Conservation (phyloP, 805 yeast species). For the Cyberlindnera maclurae region DNA sequence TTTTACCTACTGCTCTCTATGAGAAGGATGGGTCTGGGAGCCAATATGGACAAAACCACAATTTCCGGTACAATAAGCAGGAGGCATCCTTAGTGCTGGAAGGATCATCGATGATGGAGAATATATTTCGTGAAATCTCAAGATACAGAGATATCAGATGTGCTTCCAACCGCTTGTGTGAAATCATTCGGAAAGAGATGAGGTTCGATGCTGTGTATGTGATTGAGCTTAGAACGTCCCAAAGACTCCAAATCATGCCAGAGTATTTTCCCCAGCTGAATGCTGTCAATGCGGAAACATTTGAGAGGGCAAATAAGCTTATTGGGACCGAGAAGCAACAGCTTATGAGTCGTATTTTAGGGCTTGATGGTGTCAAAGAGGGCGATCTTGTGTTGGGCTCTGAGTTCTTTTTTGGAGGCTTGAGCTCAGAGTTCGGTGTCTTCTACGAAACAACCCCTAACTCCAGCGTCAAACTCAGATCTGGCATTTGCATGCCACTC, state of each 20-base stretch:
- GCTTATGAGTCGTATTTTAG: conserved; percentile 39
- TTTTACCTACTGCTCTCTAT: conserved; percentile 34
- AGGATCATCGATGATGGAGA: conserved; percentile 25
- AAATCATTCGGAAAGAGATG: conserved; percentile 28
- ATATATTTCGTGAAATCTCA: conserved; percentile 31
- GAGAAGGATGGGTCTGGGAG: conserved; percentile 62
- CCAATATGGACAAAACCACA: conserved; percentile 45
- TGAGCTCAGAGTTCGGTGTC: conserved; percentile 47
- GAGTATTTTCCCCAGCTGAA: conserved; percentile 39
- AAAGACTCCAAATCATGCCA: conserved; percentile 33
- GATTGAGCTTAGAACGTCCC: conserved; percentile 44
- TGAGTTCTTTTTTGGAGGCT: conserved; percentile 35
- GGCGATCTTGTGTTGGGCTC: conserved; percentile 26
- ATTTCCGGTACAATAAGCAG: conserved; percentile 34
- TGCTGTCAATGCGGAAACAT: conserved; percentile 38
- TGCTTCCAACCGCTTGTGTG: conserved; percentile 37
- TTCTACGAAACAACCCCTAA: conserved; percentile 28
- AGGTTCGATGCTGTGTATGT: conserved; percentile 40
- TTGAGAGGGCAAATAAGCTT: conserved; percentile 32
- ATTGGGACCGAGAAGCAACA: conserved; percentile 32
- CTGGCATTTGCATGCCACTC: conserved; percentile 51
- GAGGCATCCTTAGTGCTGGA: conserved; percentile 15
- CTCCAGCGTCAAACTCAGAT: conserved; percentile 28
- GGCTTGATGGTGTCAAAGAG: conserved; percentile 28
- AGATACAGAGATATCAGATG: conserved; percentile 33